Percentiles rank a stretch among this genome's conserved stretches.
phyloP scores from a whole-genome alignment of 805 yeast genomes.

The Metschnikowia reukaufii region DNA sequence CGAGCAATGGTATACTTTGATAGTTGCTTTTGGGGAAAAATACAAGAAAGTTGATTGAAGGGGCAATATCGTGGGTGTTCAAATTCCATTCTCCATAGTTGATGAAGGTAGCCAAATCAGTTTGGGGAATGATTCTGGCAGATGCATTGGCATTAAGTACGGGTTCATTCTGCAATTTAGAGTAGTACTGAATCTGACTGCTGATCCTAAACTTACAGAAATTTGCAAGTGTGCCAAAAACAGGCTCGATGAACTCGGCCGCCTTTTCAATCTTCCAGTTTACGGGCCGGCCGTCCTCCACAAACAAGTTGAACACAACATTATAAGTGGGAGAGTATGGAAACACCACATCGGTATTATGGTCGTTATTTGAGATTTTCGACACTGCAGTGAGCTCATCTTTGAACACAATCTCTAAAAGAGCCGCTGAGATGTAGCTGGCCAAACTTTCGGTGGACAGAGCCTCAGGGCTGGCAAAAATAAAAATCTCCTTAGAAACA shows the following conservation, averaged over 20 bases:
- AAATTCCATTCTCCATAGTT: constrained; percentile 86
- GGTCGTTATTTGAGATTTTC: background rate
- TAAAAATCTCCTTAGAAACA: constrained; percentile 29
- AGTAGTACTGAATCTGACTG: constrained; percentile 73
- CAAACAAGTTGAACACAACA: constrained; percentile 70
- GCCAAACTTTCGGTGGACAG: constrained; percentile 28
- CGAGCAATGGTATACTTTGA: constrained; percentile 47
- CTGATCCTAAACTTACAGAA: constrained; percentile 74
- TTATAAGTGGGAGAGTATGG: constrained; percentile 68
- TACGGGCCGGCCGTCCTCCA: constrained; percentile 65
- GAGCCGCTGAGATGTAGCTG: constrained; percentile 34
- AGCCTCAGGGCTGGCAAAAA: constrained; percentile 28
- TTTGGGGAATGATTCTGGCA: constrained; percentile 39
- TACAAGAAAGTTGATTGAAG: constrained; percentile 68
- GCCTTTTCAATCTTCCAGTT: constrained; percentile 72
- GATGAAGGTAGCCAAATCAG: constrained; percentile 70
- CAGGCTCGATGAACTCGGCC: constrained; percentile 52
- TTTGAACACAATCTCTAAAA: constrained; percentile 40
- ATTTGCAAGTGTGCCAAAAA: constrained; percentile 51
- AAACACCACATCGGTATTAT: constrained; percentile 35
- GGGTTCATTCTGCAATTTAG: constrained; percentile 37
- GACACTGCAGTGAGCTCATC: constrained; percentile 31
- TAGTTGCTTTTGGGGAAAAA: constrained; percentile 56
- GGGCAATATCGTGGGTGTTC: constrained; percentile 56
- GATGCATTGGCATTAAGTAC: constrained; percentile 24